Conservation (phyloP, 495 filamentous ascomycete species). For the Hapsidospora chrysogenum region DNA sequence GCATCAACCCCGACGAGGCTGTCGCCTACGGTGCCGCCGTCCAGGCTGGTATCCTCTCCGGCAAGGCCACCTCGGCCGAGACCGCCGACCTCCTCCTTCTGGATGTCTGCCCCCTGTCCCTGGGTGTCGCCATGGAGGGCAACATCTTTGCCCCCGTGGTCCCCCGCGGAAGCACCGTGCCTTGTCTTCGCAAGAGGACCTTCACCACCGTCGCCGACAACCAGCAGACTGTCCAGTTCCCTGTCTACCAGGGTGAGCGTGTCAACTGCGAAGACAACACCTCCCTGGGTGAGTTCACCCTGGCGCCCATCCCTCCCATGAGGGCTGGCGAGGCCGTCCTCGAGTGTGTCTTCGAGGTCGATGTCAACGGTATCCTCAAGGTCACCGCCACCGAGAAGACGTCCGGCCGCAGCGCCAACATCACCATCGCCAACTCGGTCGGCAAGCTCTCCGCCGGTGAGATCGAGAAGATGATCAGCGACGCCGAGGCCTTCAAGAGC, state of each 20-base stretch:
- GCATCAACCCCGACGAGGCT: constrained; percentile 98
- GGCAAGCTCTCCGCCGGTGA: constrained; percentile 90
- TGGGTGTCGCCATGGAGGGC: constrained; percentile 99
- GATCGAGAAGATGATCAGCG: constrained; percentile 94
- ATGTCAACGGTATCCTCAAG: constrained; percentile 99
- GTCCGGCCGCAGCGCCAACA: constrained; percentile 94
- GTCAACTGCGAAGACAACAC: constrained; percentile 99
- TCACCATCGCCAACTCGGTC: constrained; percentile 99
- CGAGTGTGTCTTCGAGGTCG: constrained; percentile 97
- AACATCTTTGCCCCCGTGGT: constrained; percentile 99
- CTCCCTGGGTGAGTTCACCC: constrained; percentile 93
- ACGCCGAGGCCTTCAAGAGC: constrained; percentile 97
- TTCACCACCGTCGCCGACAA: constrained; percentile 97
- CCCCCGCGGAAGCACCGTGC: constrained; percentile 77
- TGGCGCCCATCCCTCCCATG: constrained; percentile 95
- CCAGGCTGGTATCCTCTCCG: constrained; percentile 94
- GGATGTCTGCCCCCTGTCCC: constrained; percentile 91
- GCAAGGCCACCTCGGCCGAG: constrained; percentile 89
- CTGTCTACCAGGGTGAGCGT: constrained; percentile 96
- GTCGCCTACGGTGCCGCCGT: constrained; percentile 98
- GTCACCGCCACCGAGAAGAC: constrained; percentile 99
- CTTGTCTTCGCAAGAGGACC: constrained; percentile 53
- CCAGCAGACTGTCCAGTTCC: constrained; percentile 95
- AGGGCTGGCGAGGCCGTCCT: constrained; percentile 95
- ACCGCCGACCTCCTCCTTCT: constrained; percentile 90